phyloP scores from a whole-genome alignment of 257 asterid species.

The Nicotiana undulata region DNA sequence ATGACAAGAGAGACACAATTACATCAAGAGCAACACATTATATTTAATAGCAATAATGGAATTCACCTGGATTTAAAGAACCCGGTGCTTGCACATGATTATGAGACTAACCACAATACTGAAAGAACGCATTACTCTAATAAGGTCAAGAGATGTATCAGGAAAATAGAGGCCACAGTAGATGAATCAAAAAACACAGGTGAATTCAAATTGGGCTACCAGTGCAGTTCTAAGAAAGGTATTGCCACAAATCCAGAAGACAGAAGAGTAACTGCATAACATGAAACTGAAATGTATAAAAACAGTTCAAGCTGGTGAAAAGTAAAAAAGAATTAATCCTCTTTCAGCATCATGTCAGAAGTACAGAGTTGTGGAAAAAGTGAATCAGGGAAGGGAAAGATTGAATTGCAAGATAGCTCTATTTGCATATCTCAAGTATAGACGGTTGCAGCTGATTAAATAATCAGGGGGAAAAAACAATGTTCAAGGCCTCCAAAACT shows the following conservation, averaged over 20 bases:
- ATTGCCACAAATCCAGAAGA: neutral
- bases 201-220: neutral
- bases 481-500: constrained; percentile 5
- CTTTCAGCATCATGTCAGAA: neutral
- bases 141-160: no score
- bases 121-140: no score
- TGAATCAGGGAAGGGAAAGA: neutral
- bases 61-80: no score
- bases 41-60: no score
- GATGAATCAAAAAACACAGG: neutral
- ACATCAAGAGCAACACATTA: no score
- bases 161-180: no score
- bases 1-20: neutral
- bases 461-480: neutral
- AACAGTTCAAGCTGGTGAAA: neutral
- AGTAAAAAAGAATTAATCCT: neutral
- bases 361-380: neutral
- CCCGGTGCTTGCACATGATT: no score
- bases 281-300: neutral
- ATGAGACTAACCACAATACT: no score
- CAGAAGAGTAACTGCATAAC: neutral
- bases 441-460: neutral
- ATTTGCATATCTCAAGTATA: neutral
- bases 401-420: neutral
- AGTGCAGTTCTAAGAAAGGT: neutral